These are phyloP conservation scores for Pseudogymnoascus sp. DNA, from an alignment of 2,329 filamentous ascomycete genomes.

Conservation along the genomic window DNA sequence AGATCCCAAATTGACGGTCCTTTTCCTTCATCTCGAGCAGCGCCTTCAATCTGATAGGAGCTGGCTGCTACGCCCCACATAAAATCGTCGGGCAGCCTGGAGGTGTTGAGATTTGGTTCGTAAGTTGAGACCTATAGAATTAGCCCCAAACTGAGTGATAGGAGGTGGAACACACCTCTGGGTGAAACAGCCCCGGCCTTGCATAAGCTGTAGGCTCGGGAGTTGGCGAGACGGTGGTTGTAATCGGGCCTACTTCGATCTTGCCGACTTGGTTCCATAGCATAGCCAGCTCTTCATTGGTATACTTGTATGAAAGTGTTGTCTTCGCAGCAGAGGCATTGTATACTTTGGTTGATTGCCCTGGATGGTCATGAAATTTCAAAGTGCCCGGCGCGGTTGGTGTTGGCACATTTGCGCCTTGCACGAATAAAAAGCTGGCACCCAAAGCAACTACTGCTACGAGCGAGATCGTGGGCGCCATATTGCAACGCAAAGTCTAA, in stretches of 20 bases:
- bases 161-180: conserved; percentile 33
- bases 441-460: background rate
- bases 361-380: conserved; percentile 5
- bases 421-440: background rate
- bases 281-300: conserved; percentile 38
- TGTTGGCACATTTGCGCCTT: background rate
- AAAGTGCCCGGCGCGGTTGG: background rate
- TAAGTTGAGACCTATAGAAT: conserved; percentile 18
- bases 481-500: background rate
- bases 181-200: conserved; percentile 35
- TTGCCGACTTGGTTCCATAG: conserved; percentile 40
- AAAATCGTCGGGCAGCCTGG: conserved; percentile 36
- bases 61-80: conserved; percentile 36
- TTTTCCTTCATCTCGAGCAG: conserved; percentile 35
- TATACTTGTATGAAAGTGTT: conserved; percentile 38
- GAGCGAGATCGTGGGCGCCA: background rate
- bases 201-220: conserved; percentile 35
- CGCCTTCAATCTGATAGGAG: conserved; percentile 38
- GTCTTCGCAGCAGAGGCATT: conserved; percentile 38
- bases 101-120: conserved; percentile 17
- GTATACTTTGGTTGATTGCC: conserved; percentile 25
- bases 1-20: conserved; percentile 39
- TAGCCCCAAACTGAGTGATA: background rate
- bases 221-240: conserved; percentile 36
- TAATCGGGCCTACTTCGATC: conserved; percentile 35